phyloP scores from a whole-genome alignment of 306 rosid genomes.

The Begonia peltatifolia region DNA sequence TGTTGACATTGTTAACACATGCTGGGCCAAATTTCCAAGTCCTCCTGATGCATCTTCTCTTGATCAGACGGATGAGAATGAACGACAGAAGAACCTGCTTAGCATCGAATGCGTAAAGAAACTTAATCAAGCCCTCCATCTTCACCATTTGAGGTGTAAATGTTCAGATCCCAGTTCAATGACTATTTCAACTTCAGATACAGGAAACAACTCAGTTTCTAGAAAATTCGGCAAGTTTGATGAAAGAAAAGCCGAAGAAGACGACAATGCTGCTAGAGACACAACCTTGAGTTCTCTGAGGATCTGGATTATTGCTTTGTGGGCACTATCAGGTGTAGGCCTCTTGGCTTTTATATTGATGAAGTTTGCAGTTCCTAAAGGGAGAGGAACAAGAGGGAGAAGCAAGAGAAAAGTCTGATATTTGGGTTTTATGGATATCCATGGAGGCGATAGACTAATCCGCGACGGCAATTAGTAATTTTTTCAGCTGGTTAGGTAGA shows the following conservation, averaged over 20 bases:
- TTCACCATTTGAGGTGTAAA: conserved; percentile 48
- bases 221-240: conserved; percentile 39
- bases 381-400: conserved; percentile 44
- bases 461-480: conserved; percentile 25
- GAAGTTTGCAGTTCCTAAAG: conserved; percentile 41
- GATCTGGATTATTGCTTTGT: conserved; percentile 62
- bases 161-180: conserved; percentile 36
- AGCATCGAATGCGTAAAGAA: conserved; percentile 75
- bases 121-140: conserved; percentile 57
- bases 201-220: conserved; percentile 20
- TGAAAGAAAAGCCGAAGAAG: conserved; percentile 14
- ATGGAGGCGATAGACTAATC: conserved; percentile 40
- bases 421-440: conserved; percentile 37
- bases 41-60: conserved; percentile 64
- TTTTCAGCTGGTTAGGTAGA: not conserved
- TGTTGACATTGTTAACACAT: conserved; percentile 52
- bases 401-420: conserved; percentile 51
- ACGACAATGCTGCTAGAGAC: conserved; percentile 23
- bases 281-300: conserved; percentile 50
- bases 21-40: conserved; percentile 77
- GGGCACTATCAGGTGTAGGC: conserved; percentile 70
- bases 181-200: conserved; percentile 19
- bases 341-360: conserved; percentile 34
- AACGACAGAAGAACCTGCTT: conserved; percentile 47
- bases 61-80: conserved; percentile 18